Evolutionary conservation across 2,329 filamentous ascomycete genomes (phyloP), one percentile per base, ranked within the genome.

Genomic region (Aureobasidium musti): DNA sequence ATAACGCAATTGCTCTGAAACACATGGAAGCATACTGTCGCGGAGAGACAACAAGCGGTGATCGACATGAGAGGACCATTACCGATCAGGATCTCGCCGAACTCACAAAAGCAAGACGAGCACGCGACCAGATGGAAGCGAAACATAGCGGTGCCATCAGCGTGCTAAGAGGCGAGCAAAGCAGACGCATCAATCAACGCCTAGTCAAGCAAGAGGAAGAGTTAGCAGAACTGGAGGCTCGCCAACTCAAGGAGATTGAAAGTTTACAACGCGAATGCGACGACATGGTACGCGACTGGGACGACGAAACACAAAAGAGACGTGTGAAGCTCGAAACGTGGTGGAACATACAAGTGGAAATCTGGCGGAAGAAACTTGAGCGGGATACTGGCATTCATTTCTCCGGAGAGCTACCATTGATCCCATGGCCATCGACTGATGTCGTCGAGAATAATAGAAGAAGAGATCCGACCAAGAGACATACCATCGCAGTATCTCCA

Each of bases 21-120:
- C 78, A 82, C 67, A 82, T 82, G 76, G 79, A 81, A 67, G 79
- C 79, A 4, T 83, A 81, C 68, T 82, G 80, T 66, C 75, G 76
- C 5, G 80, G 79, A 14, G 74, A 69, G 8, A 73, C 73, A 45
- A 70, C 70, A 30, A 71, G 66, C 37, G 75, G 74, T 8, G 70
- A 73, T 33, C 68, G 68, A 1, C 76, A 77, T 59, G 68, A 73
- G 35, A 72, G 80, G 30, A 68, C 67, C 0, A 77, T 82, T n/a
- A 81, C 80, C 1, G 78, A 79, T 13, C 77, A 80, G 67, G 80
- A 82, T 57, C 74, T 75, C 11, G 74, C 74, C 37, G 80, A 80
- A 68, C 74, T 83, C 13, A 77, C 78, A 21, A 79, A 77, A 35
- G 77, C 81, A 47, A 74, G 76, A 43, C 64, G 74, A 41, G 66